phyloP scores from a whole-genome alignment of 2,329 filamentous ascomycete species.

The Lachnum nothofagi region DNA sequence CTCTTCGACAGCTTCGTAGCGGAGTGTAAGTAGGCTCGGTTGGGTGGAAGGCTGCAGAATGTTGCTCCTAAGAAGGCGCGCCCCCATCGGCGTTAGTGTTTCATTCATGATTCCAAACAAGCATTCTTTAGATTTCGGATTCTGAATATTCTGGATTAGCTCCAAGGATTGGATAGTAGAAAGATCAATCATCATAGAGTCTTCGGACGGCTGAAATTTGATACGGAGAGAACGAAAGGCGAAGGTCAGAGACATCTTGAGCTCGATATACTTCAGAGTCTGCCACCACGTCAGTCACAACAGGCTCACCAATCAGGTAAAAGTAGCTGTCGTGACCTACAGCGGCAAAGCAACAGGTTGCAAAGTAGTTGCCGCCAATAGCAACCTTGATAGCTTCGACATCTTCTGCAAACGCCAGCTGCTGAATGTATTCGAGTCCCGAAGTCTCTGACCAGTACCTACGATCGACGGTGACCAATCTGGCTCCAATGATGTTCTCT shows the following conservation, averaged over 20 bases:
- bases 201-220: slow-evolving; percentile 80
- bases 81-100: slow-evolving; percentile 83
- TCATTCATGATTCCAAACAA: slow-evolving; percentile 82
- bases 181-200: slow-evolving; percentile 93
- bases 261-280: slow-evolving; percentile 76
- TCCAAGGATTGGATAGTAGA: slow-evolving; percentile 83
- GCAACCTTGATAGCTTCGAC: slow-evolving; percentile 75
- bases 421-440: slow-evolving; percentile 72
- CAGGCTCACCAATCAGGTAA: background rate
- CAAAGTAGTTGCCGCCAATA: slow-evolving; percentile 77
- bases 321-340: slow-evolving; percentile 45
- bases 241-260: slow-evolving; percentile 64
- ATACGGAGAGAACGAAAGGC: slow-evolving; percentile 76
- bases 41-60: slow-evolving; percentile 83
- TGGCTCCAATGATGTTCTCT: slow-evolving; percentile 61
- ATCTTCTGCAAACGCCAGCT: slow-evolving; percentile 74
- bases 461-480: slow-evolving; percentile 63
- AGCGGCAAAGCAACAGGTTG: slow-evolving; percentile 78
- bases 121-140: slow-evolving; percentile 72
- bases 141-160: slow-evolving; percentile 79
- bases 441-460: slow-evolving; percentile 76
- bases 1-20: slow-evolving; percentile 81
- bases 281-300: slow-evolving; percentile 34
- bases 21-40: slow-evolving; percentile 58
- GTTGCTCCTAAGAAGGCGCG: slow-evolving; percentile 74